Evolutionary conservation across 1,139 yeast genomes (phyloP).

Genomic region (Yamadazyma diospyri): DNA sequence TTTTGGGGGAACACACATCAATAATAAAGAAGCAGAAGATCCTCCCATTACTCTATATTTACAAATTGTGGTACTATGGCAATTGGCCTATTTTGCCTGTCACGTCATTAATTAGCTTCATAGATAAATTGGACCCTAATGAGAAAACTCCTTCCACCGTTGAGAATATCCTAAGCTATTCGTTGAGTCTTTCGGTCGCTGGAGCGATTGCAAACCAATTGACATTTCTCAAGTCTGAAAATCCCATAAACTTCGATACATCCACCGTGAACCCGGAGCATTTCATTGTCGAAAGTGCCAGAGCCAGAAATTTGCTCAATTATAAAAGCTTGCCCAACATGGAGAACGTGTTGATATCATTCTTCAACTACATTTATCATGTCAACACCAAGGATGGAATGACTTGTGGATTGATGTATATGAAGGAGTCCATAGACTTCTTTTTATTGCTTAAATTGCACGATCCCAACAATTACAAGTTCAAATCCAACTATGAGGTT

Average conservation of each 20-base stretch:
- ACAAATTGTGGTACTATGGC: too few species aligned
- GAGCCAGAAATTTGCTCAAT: constrained; percentile 23
- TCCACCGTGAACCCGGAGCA: constrained; percentile 16
- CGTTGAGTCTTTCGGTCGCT: constrained; percentile 28
- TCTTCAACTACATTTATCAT: constrained; percentile 34
- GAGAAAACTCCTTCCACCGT: constrained; percentile 7
- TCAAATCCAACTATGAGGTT: constrained; percentile 23
- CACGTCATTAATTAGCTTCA: too few species aligned
- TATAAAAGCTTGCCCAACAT: constrained; percentile 21
- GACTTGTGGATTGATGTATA: constrained; percentile 26
- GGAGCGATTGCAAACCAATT: constrained; percentile 32
- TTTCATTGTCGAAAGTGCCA: constrained; percentile 24
- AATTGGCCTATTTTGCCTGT: too few species aligned
- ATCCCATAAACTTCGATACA: constrained; percentile 16
- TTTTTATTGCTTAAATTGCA: constrained; percentile 34
- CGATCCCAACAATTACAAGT: constrained; percentile 20
- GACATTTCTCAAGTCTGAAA: constrained; percentile 21
- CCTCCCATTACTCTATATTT: too few species aligned
- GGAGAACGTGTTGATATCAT: constrained; percentile 30
- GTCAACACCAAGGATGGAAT: constrained; percentile 25
- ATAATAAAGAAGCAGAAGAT: too few species aligned
- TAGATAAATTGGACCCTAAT: constrained; percentile 9
- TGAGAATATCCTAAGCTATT: constrained; percentile 22
- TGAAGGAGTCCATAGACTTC: constrained; percentile 35
- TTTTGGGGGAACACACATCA: too few species aligned